Evolutionary conservation across 1,139 yeast genomes (phyloP).

Genomic region (Debaryomyces sp.): DNA sequence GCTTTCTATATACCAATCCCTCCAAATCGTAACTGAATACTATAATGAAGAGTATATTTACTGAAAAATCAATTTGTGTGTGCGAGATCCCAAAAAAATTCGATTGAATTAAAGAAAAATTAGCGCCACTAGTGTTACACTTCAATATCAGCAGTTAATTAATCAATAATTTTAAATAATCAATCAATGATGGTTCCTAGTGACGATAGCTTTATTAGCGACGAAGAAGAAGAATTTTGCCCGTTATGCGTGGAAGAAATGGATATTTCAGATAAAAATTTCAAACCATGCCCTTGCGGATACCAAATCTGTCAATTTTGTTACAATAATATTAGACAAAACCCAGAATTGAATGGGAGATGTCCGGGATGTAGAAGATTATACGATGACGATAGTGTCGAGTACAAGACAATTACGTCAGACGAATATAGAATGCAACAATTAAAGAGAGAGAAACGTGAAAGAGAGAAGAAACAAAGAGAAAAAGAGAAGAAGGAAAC

Average conservation of each 20-base stretch:
- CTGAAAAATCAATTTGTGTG: slow-evolving; percentile 1
- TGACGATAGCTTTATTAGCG: slow-evolving; percentile 64
- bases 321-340: slow-evolving; percentile 92
- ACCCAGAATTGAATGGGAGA: slow-evolving; percentile 91
- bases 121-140: slow-evolving; percentile 2
- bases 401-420: slow-evolving; percentile 77
- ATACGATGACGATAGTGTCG: slow-evolving; percentile 92
- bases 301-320: slow-evolving; percentile 98
- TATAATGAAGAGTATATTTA: neutral
- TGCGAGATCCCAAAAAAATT: slow-evolving; percentile 6
- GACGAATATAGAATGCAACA: slow-evolving; percentile 86
- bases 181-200: slow-evolving; percentile 23
- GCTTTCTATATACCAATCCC: slow-evolving; percentile 3
- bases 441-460: slow-evolving; percentile 76
- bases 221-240: slow-evolving; percentile 80
- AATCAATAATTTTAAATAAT: neutral
- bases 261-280: slow-evolving; percentile 94
- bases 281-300: slow-evolving; percentile 99
- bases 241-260: slow-evolving; percentile 97
- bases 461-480: slow-evolving; percentile 81
- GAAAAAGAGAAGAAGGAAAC: slow-evolving; percentile 93
- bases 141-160: neutral
- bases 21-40: neutral
- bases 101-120: neutral
- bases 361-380: slow-evolving; percentile 98